A percentile compares a stretch with the other conserved stretches of the same genome.
These are phyloP conservation scores for Thermochaetoides thermophila DNA, from an alignment of 495 filamentous ascomycete species.

Conservation along the genomic window DNA sequence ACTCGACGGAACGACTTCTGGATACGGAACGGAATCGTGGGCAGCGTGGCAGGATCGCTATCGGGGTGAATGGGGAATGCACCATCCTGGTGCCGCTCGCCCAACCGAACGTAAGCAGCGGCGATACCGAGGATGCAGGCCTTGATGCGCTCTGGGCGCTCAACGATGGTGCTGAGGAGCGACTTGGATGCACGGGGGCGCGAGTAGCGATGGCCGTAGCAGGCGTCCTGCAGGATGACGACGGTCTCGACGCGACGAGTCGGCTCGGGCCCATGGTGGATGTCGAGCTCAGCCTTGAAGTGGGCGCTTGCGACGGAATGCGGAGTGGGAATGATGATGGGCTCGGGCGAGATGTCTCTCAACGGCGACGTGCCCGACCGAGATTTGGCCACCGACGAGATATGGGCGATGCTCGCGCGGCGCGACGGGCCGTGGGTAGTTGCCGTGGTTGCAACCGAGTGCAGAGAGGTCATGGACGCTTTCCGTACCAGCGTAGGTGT, in stretches of 20 bases:
- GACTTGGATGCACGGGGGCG: conserved; percentile 57
- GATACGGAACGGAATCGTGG: conserved; percentile 65
- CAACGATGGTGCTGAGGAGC: conserved; percentile 62
- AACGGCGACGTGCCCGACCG: conserved; percentile 21
- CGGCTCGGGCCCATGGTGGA: conserved; percentile 40
- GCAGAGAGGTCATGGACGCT: conserved; percentile 41
- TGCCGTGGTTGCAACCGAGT: too few species aligned
- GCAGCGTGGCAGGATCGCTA: conserved; percentile 33
- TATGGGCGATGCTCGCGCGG: conserved; percentile 35
- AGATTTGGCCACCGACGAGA: conserved; percentile 22
- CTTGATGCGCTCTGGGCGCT: conserved; percentile 81
- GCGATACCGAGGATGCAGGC: conserved; percentile 70
- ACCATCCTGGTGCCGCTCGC: conserved; percentile 64
- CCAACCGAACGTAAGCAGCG: conserved; percentile 77
- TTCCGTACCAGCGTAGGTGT: conserved; percentile 36
- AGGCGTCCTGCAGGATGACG: conserved; percentile 79
- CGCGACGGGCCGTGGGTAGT: conserved; percentile 30
- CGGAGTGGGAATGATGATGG: conserved; percentile 37
- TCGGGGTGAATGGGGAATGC: conserved; percentile 43
- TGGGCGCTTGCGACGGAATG: conserved; percentile 52
- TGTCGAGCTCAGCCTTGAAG: conserved; percentile 53
- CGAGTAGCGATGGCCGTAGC: conserved; percentile 83
- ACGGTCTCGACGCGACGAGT: conserved; percentile 44
- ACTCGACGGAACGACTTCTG: conserved; percentile 54
- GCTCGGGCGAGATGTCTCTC: conserved; percentile 21